Percentiles rank a stretch among this genome's conserved stretches.
phyloP scores from a whole-genome alignment of 108 stramenopile species.

The Cyclotella atomus region DNA sequence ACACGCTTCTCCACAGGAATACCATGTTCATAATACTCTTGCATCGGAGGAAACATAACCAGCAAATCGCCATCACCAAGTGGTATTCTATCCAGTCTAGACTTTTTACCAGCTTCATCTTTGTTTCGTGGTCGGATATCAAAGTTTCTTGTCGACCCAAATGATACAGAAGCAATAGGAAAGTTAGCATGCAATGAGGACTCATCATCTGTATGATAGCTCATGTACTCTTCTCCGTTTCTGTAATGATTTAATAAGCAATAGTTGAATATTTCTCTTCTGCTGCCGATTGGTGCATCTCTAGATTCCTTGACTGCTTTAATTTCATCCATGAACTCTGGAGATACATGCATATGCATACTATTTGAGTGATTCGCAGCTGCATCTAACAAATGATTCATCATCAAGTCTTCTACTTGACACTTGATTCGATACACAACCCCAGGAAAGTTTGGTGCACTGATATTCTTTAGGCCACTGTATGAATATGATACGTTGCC shows the following conservation, averaged over 20 bases:
- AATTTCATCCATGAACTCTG: slow-evolving; percentile 23
- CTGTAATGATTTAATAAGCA: slow-evolving; percentile 45
- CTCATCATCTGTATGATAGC: slow-evolving; percentile 43
- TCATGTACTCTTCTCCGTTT: slow-evolving; percentile 43
- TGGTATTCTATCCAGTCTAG: slow-evolving; percentile 32
- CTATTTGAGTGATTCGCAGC: background rate
- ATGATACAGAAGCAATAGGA: slow-evolving; percentile 43
- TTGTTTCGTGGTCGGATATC: slow-evolving; percentile 38
- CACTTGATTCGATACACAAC: slow-evolving; percentile 30
- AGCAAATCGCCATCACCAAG: slow-evolving; percentile 41
- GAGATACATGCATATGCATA: slow-evolving; percentile 16
- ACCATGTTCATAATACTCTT: slow-evolving; percentile 36
- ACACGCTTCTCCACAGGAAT: slow-evolving; percentile 40
- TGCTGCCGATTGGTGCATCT: background rate
- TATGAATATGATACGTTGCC: slow-evolving; percentile 41
- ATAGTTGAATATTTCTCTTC: slow-evolving; percentile 39
- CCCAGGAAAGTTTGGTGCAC: slow-evolving; percentile 36
- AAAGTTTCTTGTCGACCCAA: slow-evolving; percentile 38
- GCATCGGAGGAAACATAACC: slow-evolving; percentile 48
- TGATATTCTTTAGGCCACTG: slow-evolving; percentile 37
- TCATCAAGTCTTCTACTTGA: slow-evolving; percentile 30
- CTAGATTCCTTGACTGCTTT: slow-evolving; percentile 2
- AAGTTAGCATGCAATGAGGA: slow-evolving; percentile 12
- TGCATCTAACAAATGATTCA: slow-evolving; percentile 23
- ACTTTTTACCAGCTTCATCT: slow-evolving; percentile 3